Evolutionary conservation across 768 basidiomycete species (phyloP).

Genomic region (Mycena latifolia): DNA sequence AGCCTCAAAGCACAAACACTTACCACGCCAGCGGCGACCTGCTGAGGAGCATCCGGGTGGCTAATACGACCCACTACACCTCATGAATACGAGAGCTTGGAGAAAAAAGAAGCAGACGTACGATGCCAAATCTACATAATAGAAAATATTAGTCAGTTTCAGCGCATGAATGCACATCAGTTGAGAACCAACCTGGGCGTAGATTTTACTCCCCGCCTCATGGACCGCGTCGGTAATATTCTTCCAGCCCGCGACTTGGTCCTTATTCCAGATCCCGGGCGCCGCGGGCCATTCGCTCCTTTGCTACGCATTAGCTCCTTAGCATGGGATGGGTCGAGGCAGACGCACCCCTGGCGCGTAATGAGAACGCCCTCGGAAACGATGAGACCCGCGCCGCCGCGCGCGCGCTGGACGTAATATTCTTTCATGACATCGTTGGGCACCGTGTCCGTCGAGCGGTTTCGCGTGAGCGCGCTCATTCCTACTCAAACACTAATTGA

Average conservation of each 20-base stretch:
- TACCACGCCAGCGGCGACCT: slow-evolving; percentile 53
- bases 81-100: not conserved
- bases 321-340: too few species aligned
- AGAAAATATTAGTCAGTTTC: too few species aligned
- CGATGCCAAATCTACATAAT: slow-evolving; percentile 41
- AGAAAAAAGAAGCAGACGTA: too few species aligned
- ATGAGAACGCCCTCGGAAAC: slow-evolving; percentile 47
- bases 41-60: slow-evolving; percentile 44
- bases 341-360: slow-evolving; percentile 56
- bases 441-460: slow-evolving; percentile 50
- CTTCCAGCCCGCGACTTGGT: slow-evolving; percentile 60
- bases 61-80: slow-evolving; percentile 8
- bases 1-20: too few species aligned
- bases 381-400: slow-evolving; percentile 47
- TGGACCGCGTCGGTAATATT: slow-evolving; percentile 61
- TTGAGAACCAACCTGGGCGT: slow-evolving; percentile 50
- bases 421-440: slow-evolving; percentile 53
- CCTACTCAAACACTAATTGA: not conserved
- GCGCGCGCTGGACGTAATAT: slow-evolving; percentile 55
- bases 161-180: not conserved
- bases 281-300: slow-evolving; percentile 41
- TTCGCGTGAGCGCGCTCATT: slow-evolving; percentile 56
- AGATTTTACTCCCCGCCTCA: slow-evolving; percentile 55
- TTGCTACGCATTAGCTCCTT: too few species aligned
- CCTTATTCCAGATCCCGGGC: slow-evolving; percentile 60